A percentile compares a stretch with the other conserved stretches of the same genome.
Evolutionary conservation across 2,329 filamentous ascomycete genomes (phyloP).

Genomic region (Xylariaceae sp.): DNA sequence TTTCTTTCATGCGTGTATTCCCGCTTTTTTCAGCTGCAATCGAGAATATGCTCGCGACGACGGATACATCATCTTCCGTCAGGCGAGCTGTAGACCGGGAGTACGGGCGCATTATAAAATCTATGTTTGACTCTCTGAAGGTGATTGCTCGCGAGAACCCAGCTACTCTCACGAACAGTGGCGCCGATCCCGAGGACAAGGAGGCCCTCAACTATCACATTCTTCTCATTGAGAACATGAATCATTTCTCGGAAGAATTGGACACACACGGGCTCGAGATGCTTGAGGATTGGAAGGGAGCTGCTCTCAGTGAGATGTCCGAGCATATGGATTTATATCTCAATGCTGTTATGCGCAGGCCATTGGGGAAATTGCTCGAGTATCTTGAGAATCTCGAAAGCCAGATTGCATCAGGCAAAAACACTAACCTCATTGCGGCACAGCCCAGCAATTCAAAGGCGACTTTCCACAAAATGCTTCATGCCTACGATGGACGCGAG

Average conservation of each 20-base stretch:
- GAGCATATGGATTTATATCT: conserved; percentile 88
- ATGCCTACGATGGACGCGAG: conserved; percentile 75
- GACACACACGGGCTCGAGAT: conserved; percentile 69
- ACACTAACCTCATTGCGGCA: conserved; percentile 59
- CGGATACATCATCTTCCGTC: conserved; percentile 54
- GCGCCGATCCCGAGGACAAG: conserved; percentile 73
- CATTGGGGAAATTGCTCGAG: conserved; percentile 84
- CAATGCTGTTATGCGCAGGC: conserved; percentile 79
- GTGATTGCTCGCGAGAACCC: conserved; percentile 77
- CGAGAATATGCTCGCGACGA: conserved; percentile 70
- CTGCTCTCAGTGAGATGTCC: conserved; percentile 69
- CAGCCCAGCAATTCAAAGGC: conserved; percentile 78
- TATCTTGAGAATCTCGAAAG: conserved; percentile 86
- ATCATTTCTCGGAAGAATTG: conserved; percentile 90
- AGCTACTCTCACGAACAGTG: conserved; percentile 39
- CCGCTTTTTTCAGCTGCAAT: conserved; percentile 77
- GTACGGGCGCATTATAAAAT: conserved; percentile 82
- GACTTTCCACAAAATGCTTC: conserved; percentile 80
- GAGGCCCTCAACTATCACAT: conserved; percentile 97
- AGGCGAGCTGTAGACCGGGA: conserved; percentile 77
- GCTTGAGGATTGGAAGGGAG: conserved; percentile 74
- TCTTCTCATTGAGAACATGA: conserved; percentile 97
- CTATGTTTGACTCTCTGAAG: conserved; percentile 96
- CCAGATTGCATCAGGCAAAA: conserved; percentile 55
- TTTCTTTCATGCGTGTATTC: conserved; percentile 91